Conservation (phyloP, 2,329 filamentous ascomycete genomes). For the Fusarium phyllophilum region DNA sequence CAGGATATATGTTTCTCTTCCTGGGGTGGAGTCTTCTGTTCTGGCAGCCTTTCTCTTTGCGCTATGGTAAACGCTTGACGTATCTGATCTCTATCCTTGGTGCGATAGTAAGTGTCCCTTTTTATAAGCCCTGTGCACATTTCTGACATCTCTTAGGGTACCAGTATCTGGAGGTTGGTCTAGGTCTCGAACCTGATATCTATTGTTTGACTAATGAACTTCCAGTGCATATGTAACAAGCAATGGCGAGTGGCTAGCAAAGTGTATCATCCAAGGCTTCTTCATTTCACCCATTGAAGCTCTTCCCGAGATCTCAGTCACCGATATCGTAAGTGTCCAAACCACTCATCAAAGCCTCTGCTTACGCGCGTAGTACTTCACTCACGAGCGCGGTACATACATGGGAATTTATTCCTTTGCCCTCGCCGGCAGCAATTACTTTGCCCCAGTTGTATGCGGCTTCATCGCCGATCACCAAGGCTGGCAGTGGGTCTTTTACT, state of each 20-base stretch:
- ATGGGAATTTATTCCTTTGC: constrained; percentile 54
- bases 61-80: constrained; percentile 55
- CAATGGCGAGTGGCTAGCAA: constrained; percentile 55
- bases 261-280: constrained; percentile 56
- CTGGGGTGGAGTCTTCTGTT: constrained; percentile 57
- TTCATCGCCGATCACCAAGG: constrained; percentile 55
- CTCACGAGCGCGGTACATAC: constrained; percentile 56
- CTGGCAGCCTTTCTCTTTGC: constrained; percentile 59
- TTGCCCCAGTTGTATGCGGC: constrained; percentile 56
- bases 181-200: accelerated
- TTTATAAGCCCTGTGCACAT: accelerated
- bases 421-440: constrained; percentile 53
- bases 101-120: constrained; percentile 32
- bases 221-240: constrained; percentile 49
- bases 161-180: constrained; percentile 35
- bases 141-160: constrained; percentile 25
- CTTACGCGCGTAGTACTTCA: constrained; percentile 40
- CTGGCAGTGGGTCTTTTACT: constrained; percentile 56
- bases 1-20: constrained; percentile 56
- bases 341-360: accelerated
- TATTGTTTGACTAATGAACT: accelerated
- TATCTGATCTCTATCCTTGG: constrained; percentile 52
- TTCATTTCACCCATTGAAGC: constrained; percentile 58
- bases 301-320: constrained; percentile 56
- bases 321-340: constrained; percentile 48